Base-by-base conservation (phyloP, 768 basidiomycete genomes). In the Lepiota brunneoincarnata region DNA sequence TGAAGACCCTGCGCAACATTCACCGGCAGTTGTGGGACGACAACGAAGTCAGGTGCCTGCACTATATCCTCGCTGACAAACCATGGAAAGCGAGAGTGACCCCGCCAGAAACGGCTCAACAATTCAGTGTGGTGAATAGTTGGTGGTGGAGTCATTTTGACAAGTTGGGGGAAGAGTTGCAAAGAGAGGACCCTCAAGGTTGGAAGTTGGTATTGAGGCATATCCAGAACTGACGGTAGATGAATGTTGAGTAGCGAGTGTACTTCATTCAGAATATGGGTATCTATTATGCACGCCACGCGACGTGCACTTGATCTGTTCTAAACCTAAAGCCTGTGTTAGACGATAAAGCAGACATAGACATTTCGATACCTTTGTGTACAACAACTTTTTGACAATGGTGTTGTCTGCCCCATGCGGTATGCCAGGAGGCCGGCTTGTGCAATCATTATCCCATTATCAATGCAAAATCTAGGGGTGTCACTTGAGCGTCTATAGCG, bases 371-470 rank as follows among this genome's bases (percentile, higher is more conserved):
- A 91, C 93, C 96, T 80, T 72, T 99, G 97, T 6, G 95, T 98
- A 64, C 93, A 95, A 31, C 83, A 89, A 51, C 87, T 94, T 64
- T 96, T 82, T 23, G 78, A 67, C 24, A 98, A 64, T 2, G 87
- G 79, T 0, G 94, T 98, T 43, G 72, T 70, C 57, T 84, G 79
- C 21, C 96, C 97, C 93, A 95, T 98, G 2, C 97, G 81, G 67
- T 84, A 93, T 58, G 87, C 84, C 35, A 99, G 76, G 24, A 99
- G 78, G 4, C 97, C 97, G 5, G 97, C 97, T 65, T 99, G 97
- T 2, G 97, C 96, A 51, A 99, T 98, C 97, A 99, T 99, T 61
- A 98, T 96, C 1, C 97, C 97, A 61, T 99, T 99, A 68, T 99
- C 97, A 56, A 99, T 98, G 70, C 97, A 98, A 70, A 96, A 98